These are phyloP conservation scores for Saturnispora saitoi DNA, from an alignment of 805 yeast species.

Conservation along the genomic window DNA sequence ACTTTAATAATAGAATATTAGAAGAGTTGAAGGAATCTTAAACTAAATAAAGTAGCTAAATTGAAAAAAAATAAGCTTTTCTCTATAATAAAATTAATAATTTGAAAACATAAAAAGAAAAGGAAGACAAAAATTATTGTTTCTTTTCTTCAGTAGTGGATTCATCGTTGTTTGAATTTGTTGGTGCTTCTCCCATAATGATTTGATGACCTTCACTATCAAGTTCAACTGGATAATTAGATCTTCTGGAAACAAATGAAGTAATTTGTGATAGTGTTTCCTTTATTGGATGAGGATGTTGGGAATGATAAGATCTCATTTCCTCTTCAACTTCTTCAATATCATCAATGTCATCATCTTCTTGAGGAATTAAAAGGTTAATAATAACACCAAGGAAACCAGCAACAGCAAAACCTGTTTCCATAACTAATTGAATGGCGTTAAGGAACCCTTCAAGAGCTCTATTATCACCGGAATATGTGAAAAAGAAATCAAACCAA, in stretches of 20 bases:
- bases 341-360: slow-evolving; percentile 39
- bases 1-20: too few species aligned
- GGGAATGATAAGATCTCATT: slow-evolving; percentile 48
- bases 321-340: slow-evolving; percentile 32
- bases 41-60: too few species aligned
- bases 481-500: slow-evolving; percentile 44
- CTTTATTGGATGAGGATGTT: slow-evolving; percentile 14
- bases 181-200: slow-evolving; percentile 4
- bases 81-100: too few species aligned
- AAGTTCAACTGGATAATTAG: slow-evolving; percentile 6
- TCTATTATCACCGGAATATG: slow-evolving; percentile 39
- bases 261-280: slow-evolving; percentile 10
- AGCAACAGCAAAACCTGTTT: slow-evolving; percentile 50
- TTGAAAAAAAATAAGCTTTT: too few species aligned
- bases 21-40: too few species aligned
- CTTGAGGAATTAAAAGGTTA: slow-evolving; percentile 43
- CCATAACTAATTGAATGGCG: slow-evolving; percentile 48
- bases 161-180: background rate
- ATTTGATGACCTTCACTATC: slow-evolving; percentile 2
- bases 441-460: slow-evolving; percentile 40
- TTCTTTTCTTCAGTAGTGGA: slow-evolving; percentile 4
- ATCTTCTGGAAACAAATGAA: slow-evolving; percentile 10
- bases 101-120: background rate
- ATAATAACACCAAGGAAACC: slow-evolving; percentile 46
- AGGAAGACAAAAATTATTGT: background rate